phyloP scores from a whole-genome alignment of 2,329 filamentous ascomycete species.

The Phyllosticta paracitricarpa region DNA sequence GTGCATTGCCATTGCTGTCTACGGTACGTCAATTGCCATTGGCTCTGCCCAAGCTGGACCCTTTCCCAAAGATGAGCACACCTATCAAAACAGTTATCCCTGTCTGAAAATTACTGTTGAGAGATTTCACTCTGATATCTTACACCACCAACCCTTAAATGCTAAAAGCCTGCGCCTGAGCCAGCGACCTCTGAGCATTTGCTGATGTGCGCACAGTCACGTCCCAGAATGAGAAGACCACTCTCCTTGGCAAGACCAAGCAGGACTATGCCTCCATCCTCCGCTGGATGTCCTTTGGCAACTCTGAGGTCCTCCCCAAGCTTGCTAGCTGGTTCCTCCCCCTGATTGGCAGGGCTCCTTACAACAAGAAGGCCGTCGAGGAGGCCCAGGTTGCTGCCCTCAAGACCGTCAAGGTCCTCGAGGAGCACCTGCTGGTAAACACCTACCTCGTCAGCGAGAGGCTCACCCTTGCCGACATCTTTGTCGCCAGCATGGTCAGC shows the following conservation, averaged over 20 bases:
- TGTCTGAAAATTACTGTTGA: conserved; percentile 96
- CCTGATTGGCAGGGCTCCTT: conserved; percentile 67
- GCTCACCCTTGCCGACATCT: conserved; percentile 91
- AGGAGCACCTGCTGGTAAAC: conserved; percentile 82
- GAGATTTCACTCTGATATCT: conserved; percentile 63
- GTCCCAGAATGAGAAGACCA: conserved; percentile 99
- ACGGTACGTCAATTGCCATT: conserved; percentile 58
- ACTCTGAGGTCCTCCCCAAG: conserved; percentile 67
- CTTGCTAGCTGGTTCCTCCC: conserved; percentile 79
- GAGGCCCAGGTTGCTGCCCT: conserved; percentile 60
- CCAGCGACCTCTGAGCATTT: conserved; percentile 15
- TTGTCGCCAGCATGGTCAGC: conserved; percentile 65
- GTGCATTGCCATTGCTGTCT: conserved; percentile 91
- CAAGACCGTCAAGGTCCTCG: conserved; percentile 62
- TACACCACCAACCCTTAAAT: conserved; percentile 14
- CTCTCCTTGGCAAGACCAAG: conserved; percentile 98
- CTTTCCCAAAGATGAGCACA: conserved; percentile 58
- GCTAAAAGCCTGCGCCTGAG: conserved; percentile 12
- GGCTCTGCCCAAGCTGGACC: conserved; percentile 12
- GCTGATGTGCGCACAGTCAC: conserved; percentile 55
- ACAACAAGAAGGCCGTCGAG: conserved; percentile 98
- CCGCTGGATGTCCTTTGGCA: conserved; percentile 96
- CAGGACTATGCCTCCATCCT: conserved; percentile 98
- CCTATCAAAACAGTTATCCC: conserved; percentile 78
- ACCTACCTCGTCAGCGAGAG: conserved; percentile 98